These are phyloP conservation scores for Phytophthora sansomeana DNA, from an alignment of 352 stramenopile genomes.

Conservation along the genomic window DNA sequence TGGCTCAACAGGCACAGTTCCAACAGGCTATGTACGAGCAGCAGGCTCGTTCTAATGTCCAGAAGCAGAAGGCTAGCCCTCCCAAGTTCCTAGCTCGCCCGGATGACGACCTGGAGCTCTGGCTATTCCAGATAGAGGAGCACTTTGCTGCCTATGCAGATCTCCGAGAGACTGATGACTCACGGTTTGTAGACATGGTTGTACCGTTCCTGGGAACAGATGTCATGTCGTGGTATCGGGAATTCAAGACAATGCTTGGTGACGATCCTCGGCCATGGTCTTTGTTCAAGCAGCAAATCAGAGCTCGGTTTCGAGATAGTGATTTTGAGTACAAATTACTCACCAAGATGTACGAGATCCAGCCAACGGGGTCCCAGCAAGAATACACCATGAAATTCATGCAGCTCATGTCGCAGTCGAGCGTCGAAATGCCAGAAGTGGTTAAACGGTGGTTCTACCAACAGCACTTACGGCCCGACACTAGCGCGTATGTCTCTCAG, in stretches of 20 bases:
- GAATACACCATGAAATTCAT: not conserved
- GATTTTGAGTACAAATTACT: conserved; percentile 17
- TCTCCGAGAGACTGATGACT: not conserved
- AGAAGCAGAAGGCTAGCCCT: conserved; percentile 11
- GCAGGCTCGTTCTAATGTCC: conserved; percentile 1
- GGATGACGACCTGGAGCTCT: conserved; percentile 17
- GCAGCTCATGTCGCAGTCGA: not conserved
- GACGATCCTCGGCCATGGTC: conserved; percentile 6
- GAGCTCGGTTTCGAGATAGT: conserved; percentile 17
- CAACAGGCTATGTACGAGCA: conserved; percentile 24
- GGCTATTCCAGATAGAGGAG: conserved; percentile 17
- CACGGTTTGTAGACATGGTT: conserved; percentile 9
- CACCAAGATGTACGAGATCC: not conserved
- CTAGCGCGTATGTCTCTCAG: conserved; percentile 6
- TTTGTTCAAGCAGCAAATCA: conserved; percentile 17
- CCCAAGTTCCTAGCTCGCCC: conserved; percentile 5
- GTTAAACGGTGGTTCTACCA: conserved; percentile 18
- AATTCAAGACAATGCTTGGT: conserved; percentile 17
- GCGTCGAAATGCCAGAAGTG: not conserved
- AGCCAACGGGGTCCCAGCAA: not conserved
- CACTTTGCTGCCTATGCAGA: conserved; percentile 12
- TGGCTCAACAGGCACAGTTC: conserved; percentile 16
- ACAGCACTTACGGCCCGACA: conserved; percentile 2
- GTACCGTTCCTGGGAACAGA: conserved; percentile 15
- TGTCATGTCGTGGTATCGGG: conserved; percentile 24